phyloP scores from a whole-genome alignment of 176 grass and related monocot genomes.

The Calamus simplicifolius region DNA sequence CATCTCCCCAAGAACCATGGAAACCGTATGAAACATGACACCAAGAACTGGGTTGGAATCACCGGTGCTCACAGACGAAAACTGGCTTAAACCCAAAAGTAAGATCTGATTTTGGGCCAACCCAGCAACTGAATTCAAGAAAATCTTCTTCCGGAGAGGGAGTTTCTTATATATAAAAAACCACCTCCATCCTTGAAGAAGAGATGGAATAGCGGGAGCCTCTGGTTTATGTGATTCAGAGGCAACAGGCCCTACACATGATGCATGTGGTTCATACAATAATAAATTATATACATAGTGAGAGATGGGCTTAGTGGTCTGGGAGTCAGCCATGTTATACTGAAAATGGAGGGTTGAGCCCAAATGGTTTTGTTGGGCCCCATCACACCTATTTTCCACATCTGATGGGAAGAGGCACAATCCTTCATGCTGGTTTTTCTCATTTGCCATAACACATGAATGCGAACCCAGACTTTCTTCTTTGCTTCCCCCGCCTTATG shows the following conservation, averaged over 20 bases:
- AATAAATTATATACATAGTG: too few relatives aligned
- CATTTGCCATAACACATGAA: conserved; percentile 92
- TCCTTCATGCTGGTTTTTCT: conserved; percentile 61
- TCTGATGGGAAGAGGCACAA: conserved; percentile 68
- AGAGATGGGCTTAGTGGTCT: conserved; percentile 22
- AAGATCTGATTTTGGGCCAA: too few relatives aligned
- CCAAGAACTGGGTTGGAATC: too few relatives aligned
- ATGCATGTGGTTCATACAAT: not conserved
- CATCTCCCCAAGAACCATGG: conserved; percentile 7
- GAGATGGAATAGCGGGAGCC: too few relatives aligned
- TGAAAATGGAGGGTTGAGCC: conserved; percentile 98
- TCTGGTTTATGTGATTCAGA: not conserved
- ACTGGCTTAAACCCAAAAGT: too few relatives aligned
- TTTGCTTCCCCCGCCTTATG: conserved; percentile 97
- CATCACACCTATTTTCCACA: conserved; percentile 61
- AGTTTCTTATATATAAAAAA: too few relatives aligned
- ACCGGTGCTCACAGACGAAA: too few relatives aligned
- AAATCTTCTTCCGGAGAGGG: too few relatives aligned
- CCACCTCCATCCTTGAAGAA: too few relatives aligned
- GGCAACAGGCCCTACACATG: conserved; percentile 1
- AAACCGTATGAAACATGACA: too few relatives aligned
- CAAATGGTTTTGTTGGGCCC: conserved; percentile 59
- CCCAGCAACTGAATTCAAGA: too few relatives aligned
- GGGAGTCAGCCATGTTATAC: conserved; percentile 37
- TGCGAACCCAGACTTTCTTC: conserved; percentile 92